Conservation (phyloP, 345 rosid genomes). For the Angophora floribunda region DNA sequence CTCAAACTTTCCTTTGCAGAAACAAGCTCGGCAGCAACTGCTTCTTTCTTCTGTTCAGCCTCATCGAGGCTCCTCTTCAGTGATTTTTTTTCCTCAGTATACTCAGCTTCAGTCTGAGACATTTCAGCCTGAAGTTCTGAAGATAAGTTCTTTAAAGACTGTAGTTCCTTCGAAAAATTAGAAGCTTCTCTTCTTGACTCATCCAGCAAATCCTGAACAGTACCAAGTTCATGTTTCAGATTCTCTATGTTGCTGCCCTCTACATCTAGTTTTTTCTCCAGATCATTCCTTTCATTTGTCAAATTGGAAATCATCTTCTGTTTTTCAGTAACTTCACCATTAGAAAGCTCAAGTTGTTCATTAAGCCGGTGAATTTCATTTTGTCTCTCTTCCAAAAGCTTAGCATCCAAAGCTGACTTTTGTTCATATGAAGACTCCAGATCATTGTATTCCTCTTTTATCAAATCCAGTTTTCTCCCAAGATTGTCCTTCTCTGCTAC, state of each 20-base stretch:
- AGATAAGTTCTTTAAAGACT: conserved; percentile 31
- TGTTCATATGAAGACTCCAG: conserved; percentile 52
- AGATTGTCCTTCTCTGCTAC: conserved; percentile 41
- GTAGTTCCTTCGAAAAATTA: conserved; percentile 41
- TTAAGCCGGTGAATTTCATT: conserved; percentile 38
- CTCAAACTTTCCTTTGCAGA: conserved; percentile 38
- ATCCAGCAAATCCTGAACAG: conserved; percentile 31
- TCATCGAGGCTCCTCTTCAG: conserved; percentile 36
- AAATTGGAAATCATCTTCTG: conserved; percentile 31
- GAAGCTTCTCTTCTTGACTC: conserved; percentile 44
- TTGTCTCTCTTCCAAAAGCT: conserved; percentile 36
- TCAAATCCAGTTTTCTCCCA: conserved; percentile 27
- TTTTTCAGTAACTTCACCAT: conserved; percentile 20
- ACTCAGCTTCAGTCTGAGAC: conserved; percentile 37
- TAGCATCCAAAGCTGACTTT: conserved; percentile 40
- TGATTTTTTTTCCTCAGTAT: conserved; percentile 26
- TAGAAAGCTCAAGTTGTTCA: conserved; percentile 36
- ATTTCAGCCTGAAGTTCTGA: conserved; percentile 58
- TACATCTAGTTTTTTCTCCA: conserved; percentile 33
- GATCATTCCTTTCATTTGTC: conserved; percentile 47
- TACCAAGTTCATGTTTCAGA: conserved; percentile 49
- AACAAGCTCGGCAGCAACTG: conserved; percentile 39
- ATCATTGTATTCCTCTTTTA: conserved; percentile 36
- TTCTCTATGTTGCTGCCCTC: conserved; percentile 31
- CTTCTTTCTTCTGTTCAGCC: conserved; percentile 28